Evolutionary conservation across 1,284 basidiomycete species (phyloP), one percentile per base, ranked within the genome.

Genomic region (Phellopilus nigrolimitatus): DNA sequence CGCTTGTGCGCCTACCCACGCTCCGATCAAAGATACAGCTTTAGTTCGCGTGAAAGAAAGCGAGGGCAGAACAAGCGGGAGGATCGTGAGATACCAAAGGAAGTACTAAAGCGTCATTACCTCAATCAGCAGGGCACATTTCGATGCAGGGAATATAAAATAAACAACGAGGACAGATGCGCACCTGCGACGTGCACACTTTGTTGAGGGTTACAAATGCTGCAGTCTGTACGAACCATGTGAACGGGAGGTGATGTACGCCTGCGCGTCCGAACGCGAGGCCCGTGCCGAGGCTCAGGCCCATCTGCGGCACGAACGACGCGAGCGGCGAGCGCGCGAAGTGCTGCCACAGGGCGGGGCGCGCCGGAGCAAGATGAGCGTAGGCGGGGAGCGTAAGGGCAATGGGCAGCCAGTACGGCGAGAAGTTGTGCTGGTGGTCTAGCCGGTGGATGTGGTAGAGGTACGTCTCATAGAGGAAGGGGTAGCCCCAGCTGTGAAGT

Each of bases 341-440:
- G 17, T 62, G 62, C 33, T 64, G 70, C 71, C 71, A 71, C 4
- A 78, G 41, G 2, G 81, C 70, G n/a, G 27, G 41, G 3, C 42
- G 28, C 13, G 17, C 27, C 1, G 49, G 53, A 36, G 25, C 28
- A 5, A 36, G 19, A 15, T 54, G 24, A 5, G 66, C 46, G 57
- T 64, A 51, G 8, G 57, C 57, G 1, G 83, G 80, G 58, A 85
- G 85, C 0, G 76, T 80, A 42, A 98, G 80, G 66, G 99, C 98
- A 31, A 88, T 94, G 38, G 88, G 81, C 66, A 98, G 93, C 68
- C 97, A 99, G 71, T 98, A 97, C 0, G 94, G 90, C 12, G 92
- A 93, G 68, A 99, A 99, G 68, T 99, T 99, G 71, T 99, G 97
- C 48, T 95, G 84, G 63, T 98, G 94, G 68, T 99, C 97, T 21